phyloP scores from a whole-genome alignment of 108 stramenopile species.

The Stephanodiscus triporus region DNA sequence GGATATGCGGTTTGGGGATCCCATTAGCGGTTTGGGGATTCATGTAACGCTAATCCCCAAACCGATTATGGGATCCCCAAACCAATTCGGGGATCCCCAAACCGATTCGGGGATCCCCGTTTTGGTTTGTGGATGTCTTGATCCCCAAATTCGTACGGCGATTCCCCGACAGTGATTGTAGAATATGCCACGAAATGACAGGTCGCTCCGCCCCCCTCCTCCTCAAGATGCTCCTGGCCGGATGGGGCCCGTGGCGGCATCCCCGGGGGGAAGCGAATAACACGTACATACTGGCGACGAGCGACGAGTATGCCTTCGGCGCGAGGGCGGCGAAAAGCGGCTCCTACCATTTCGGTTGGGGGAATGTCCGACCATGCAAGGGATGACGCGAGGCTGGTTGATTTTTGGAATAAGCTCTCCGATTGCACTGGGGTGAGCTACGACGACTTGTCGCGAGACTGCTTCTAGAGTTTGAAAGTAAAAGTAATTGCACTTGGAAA shows the following conservation, averaged over 20 bases:
- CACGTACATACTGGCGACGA: constrained; percentile 50
- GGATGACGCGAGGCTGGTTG: constrained; percentile 22
- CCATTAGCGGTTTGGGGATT: no score
- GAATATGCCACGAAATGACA: no score
- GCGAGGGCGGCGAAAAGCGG: constrained; percentile 32
- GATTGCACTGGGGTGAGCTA: constrained; percentile 47
- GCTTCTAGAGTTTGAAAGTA: constrained; percentile 29
- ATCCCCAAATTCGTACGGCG: no score
- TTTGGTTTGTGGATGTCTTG: no score
- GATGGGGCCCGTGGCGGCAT: constrained; percentile 92
- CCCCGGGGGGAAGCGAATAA: constrained; percentile 49
- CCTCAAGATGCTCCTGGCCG: constrained; percentile 92
- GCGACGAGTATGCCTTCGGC: constrained; percentile 38
- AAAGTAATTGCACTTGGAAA: no score
- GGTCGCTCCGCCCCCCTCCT: no score
- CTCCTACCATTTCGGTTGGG: constrained; percentile 56
- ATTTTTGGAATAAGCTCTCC: constrained; percentile 33
- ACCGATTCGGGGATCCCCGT: no score
- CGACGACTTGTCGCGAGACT: constrained; percentile 45
- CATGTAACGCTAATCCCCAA: no score
- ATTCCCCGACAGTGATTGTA: no score
- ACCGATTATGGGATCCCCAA: no score
- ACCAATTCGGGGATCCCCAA: no score
- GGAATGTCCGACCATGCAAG: constrained; percentile 34
- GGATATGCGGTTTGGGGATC: no score